A percentile compares a stretch with the other conserved stretches of the same genome.
These are phyloP conservation scores for Periglandula ipomoeae DNA, from an alignment of 2,329 filamentous ascomycete species.

Conservation along the genomic window DNA sequence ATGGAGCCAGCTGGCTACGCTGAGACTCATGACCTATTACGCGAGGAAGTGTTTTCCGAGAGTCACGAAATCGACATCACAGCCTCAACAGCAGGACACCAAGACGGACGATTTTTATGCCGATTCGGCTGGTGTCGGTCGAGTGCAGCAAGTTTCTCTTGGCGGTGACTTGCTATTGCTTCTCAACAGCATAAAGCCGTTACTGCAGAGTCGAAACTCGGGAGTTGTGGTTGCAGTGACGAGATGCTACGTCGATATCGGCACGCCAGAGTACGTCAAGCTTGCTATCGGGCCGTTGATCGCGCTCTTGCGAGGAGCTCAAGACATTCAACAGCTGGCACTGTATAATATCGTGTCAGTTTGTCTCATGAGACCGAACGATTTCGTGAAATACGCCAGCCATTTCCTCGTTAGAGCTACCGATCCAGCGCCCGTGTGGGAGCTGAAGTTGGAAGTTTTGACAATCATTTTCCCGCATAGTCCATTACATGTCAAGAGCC, in stretches of 20 bases:
- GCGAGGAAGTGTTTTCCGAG: constrained; percentile 79
- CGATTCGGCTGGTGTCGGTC: constrained; percentile 40
- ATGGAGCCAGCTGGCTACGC: constrained; percentile 82
- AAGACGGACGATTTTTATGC: constrained; percentile 73
- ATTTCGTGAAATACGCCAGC: constrained; percentile 81
- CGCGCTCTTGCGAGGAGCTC: constrained; percentile 72
- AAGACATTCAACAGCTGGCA: constrained; percentile 82
- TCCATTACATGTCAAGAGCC: constrained; percentile 64
- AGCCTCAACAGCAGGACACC: constrained; percentile 21
- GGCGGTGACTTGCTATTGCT: constrained; percentile 79
- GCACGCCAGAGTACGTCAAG: constrained; percentile 66
- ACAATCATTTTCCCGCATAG: constrained; percentile 85
- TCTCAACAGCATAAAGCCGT: constrained; percentile 68
- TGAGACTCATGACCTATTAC: constrained; percentile 77
- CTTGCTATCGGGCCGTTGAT: constrained; percentile 74
- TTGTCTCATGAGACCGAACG: constrained; percentile 61
- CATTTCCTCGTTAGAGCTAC: constrained; percentile 81
- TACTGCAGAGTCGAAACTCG: constrained; percentile 87
- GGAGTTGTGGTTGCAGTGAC: constrained; percentile 85
- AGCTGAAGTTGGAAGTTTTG: constrained; percentile 82
- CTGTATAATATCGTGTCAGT: constrained; percentile 95
- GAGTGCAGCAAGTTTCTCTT: constrained; percentile 44
- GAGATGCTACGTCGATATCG: constrained; percentile 76
- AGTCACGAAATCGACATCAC: constrained; percentile 48
- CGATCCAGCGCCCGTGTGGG: constrained; percentile 76